These are phyloP conservation scores for Candida andamanensis DNA, from an alignment of 805 yeast species.

Conservation along the genomic window DNA sequence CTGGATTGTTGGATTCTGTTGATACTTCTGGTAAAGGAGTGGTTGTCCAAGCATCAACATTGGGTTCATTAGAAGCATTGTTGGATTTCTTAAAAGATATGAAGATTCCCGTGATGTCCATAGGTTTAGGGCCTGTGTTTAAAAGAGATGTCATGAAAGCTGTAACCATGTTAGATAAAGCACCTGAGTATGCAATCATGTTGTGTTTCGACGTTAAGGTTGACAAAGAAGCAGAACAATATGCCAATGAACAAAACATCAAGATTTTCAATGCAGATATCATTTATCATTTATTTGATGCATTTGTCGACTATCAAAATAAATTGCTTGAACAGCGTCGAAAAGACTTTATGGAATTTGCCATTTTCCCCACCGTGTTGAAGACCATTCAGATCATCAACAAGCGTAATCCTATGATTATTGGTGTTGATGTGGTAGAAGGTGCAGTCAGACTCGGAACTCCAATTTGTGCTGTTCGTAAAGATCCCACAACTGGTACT, in stretches of 20 bases:
- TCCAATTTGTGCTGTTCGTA: conserved; percentile 90
- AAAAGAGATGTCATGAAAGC: conserved; percentile 99
- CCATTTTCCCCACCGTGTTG: conserved; percentile 92
- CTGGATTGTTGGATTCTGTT: conserved; percentile 90
- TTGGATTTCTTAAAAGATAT: conserved; percentile 94
- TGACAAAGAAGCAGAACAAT: conserved; percentile 97
- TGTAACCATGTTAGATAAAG: conserved; percentile 92
- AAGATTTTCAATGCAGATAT: conserved; percentile 93
- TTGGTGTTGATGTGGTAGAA: conserved; percentile 95
- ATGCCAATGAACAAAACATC: conserved; percentile 89
- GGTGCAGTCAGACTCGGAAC: conserved; percentile 89
- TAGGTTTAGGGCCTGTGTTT: conserved; percentile 96
- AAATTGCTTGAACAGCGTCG: conserved; percentile 86
- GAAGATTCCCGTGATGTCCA: conserved; percentile 99
- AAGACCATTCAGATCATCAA: conserved; percentile 93
- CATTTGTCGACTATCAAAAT: conserved; percentile 87
- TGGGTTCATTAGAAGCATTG: conserved; percentile 96
- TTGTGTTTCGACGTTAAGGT: conserved; percentile 95
- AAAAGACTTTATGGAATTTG: conserved; percentile 79
- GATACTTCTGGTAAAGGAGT: conserved; percentile 96
- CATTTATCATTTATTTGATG: conserved; percentile 93
- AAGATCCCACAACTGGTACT: conserved; percentile 79
- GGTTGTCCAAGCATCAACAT: conserved; percentile 95
- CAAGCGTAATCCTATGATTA: conserved; percentile 98
- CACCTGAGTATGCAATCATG: conserved; percentile 96